Evolutionary conservation across 2,329 filamentous ascomycete species (phyloP).

Genomic region (Paecilomyces sp.): DNA sequence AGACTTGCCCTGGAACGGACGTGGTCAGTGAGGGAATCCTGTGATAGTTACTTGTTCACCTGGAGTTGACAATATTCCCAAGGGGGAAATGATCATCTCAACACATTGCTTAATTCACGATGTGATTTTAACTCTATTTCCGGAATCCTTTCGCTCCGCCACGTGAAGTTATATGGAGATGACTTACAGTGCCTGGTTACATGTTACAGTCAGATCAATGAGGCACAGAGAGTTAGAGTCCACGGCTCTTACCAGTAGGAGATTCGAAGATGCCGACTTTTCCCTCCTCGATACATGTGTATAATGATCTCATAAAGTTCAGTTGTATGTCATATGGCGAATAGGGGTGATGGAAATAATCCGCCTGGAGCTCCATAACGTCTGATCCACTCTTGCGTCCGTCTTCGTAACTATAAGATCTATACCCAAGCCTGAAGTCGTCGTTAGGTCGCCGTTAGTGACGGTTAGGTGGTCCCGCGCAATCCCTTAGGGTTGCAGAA

Average conservation of each 20-base stretch:
- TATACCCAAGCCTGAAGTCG: background rate
- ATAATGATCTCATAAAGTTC: conserved; percentile 79
- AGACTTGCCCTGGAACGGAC: conserved; percentile 65
- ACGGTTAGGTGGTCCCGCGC: background rate
- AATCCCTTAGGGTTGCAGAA: background rate
- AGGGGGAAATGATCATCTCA: background rate
- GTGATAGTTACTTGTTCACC: background rate
- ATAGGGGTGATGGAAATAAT: conserved; percentile 79
- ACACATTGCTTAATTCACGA: background rate
- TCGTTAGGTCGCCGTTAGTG: background rate
- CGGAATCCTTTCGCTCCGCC: background rate
- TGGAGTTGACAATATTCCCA: background rate
- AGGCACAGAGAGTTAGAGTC: background rate
- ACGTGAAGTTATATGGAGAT: conserved; percentile 2
- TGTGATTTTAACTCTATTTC: background rate
- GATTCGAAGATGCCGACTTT: conserved; percentile 87
- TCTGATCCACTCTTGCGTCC: background rate
- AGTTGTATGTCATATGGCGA: conserved; percentile 81
- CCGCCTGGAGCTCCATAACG: conserved; percentile 25
- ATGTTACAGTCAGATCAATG: background rate
- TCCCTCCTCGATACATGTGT: conserved; percentile 68
- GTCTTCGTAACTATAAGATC: background rate
- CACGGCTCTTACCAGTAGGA: conserved; percentile 63
- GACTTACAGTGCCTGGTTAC: conserved; percentile 34
- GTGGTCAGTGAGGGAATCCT: background rate